These are phyloP conservation scores for Coix lacrymajobi DNA, from an alignment of 176 grass and related monocot genomes.

Conservation along the genomic window DNA sequence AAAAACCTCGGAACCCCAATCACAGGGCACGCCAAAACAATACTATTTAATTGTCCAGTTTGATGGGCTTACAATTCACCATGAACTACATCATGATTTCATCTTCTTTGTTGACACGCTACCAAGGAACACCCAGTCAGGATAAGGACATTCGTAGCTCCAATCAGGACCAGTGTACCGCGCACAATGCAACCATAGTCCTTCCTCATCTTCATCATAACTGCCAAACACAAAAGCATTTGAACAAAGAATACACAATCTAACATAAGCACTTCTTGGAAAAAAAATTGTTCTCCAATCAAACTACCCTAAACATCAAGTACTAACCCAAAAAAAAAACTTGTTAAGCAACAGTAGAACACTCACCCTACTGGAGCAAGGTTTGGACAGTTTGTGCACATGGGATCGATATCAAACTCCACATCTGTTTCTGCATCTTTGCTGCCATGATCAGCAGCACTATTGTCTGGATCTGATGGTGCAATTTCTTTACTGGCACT, in stretches of 20 bases:
- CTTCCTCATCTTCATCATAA: conserved; percentile 78
- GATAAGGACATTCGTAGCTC: conserved; percentile 82
- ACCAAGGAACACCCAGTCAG: conserved; percentile 63
- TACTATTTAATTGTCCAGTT: background rate
- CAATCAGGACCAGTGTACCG: conserved; percentile 85
- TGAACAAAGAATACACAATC: background rate
- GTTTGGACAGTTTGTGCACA: conserved; percentile 94
- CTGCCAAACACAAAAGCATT: conserved; percentile 38
- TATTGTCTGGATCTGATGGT: background rate
- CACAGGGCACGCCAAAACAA: background rate
- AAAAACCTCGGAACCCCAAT: background rate
- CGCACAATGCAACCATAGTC: conserved; percentile 77
- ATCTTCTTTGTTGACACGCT: conserved; percentile 26
- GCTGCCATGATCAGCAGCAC: conserved; percentile 18
- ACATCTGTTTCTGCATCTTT: conserved; percentile 15
- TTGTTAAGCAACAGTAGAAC: conserved; percentile 1
- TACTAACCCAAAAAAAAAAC: background rate
- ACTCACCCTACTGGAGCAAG: conserved; percentile 78
- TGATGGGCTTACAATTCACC: background rate
- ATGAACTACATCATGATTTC: conserved; percentile 25
- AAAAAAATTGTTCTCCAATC: background rate
- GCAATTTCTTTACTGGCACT: conserved; percentile 22
- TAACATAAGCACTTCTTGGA: background rate
- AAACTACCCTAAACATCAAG: background rate
- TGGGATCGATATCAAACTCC: conserved; percentile 54